phyloP scores from a whole-genome alignment of 73 alveolate species.

The Paramecium octaurelia region DNA sequence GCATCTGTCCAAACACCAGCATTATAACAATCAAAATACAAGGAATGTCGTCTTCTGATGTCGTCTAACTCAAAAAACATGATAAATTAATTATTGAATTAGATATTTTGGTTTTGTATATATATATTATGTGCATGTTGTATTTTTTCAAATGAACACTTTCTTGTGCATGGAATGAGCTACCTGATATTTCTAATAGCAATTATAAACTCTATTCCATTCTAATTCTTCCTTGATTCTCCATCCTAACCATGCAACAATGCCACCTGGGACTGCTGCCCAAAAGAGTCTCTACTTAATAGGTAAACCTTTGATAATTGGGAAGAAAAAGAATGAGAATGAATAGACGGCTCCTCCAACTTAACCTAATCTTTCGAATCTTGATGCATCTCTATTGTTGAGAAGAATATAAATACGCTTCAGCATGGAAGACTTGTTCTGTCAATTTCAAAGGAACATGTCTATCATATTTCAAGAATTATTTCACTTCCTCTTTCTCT shows the following conservation, averaged over 20 bases:
- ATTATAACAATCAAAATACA: conserved; percentile 56
- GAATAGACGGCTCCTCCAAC: conserved; percentile 27
- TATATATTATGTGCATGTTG: background rate
- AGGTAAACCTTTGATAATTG: conserved; percentile 30
- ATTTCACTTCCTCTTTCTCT: conserved; percentile 20
- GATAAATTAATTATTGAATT: conserved; percentile 33
- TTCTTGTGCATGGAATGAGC: conserved; percentile 23
- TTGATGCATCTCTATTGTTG: background rate
- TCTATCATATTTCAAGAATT: conserved; percentile 37
- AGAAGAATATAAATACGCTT: conserved; percentile 26
- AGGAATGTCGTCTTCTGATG: conserved; percentile 62
- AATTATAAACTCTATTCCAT: conserved; percentile 43
- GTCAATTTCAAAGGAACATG: conserved; percentile 16
- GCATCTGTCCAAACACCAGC: conserved; percentile 61
- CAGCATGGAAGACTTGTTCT: conserved; percentile 30
- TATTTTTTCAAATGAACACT: conserved; percentile 36
- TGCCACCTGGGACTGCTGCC: conserved; percentile 31
- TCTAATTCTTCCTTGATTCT: background rate
- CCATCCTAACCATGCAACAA: background rate
- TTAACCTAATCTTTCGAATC: conserved; percentile 32
- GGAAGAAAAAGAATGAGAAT: conserved; percentile 27
- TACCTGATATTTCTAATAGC: conserved; percentile 36
- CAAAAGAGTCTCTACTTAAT: conserved; percentile 22
- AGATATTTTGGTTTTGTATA: conserved; percentile 13
- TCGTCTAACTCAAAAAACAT: conserved; percentile 66